Evolutionary conservation across 2,329 filamentous ascomycete genomes (phyloP), one percentile per base, ranked within the genome.

Genomic region (Orbilia oligospora): DNA sequence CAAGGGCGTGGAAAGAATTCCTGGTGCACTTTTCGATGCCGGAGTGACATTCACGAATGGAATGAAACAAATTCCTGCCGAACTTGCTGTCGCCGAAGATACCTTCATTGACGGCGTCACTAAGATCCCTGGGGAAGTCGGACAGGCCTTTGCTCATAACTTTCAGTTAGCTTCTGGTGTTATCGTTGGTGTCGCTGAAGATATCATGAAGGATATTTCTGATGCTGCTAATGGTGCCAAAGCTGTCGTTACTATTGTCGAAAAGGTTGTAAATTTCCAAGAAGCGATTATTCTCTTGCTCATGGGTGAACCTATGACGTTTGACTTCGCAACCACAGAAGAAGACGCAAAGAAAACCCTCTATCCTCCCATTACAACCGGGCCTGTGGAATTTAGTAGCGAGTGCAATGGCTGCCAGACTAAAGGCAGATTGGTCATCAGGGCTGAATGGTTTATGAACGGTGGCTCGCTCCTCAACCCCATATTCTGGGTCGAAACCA

Each of bases 391-490:
- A 14, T 41, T 44, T 44, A 63, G 56, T 18, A 44, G 56, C 36
- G 5, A 63, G 36, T 63, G 56, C 18, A 6, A 63, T 1, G 56
- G 56, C 36, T 63, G 56, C 36, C 8, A 24, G 1, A 63, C 56
- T 22, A 41, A 41, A 20, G 56, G 56, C 3, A 22, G n/a, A 10
- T 41, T 63, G 56, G 27, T 20, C 9, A 22, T 63, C 2, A 63
- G 30, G 46, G 56, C 56, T 3, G 36, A 41, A 44, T 63, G 56
- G 56, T 27, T 63, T 41, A 63, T 63, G 56, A 63, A 63, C 16
- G 36, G 36, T 22, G 56, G 56, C 18, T 41, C 56, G 41, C 36
- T 44, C n/a, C 18, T 41, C 6, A 18, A 63, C 18, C 56, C 56
- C 9, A 41, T 63, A 14, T 27, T 63, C 30, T 20, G 24, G 30